Percentiles rank a stretch among this genome's conserved stretches.
Evolutionary conservation across 371 early-diverging fungal species (phyloP).

Genomic region (Syncephalastrum contaminatum): DNA sequence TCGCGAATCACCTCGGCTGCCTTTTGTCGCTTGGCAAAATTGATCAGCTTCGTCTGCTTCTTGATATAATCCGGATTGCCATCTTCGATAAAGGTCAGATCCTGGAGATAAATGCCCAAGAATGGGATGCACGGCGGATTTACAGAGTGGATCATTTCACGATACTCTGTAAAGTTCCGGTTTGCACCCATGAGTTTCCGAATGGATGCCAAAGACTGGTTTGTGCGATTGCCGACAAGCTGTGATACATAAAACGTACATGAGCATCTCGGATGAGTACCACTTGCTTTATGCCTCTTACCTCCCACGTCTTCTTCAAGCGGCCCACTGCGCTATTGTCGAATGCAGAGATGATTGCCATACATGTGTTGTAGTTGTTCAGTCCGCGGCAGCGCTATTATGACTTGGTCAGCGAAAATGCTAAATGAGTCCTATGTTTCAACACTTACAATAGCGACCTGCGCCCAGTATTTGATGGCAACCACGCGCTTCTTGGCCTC

Average conservation of each 20-base stretch:
- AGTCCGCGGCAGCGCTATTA: constrained; percentile 60
- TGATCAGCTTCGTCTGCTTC: constrained; percentile 67
- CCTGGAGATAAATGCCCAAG: constrained; percentile 84
- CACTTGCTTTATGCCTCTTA: constrained; percentile 10
- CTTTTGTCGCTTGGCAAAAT: constrained; percentile 86
- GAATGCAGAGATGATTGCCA: constrained; percentile 86
- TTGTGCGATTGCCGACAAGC: constrained; percentile 40
- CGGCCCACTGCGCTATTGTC: constrained; percentile 86
- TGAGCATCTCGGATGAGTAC: neutral
- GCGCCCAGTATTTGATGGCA: constrained; percentile 79
- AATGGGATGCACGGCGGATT: constrained; percentile 93
- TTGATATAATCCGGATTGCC: constrained; percentile 81
- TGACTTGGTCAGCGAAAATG: neutral
- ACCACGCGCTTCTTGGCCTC: constrained; percentile 75
- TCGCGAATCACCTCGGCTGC: constrained; percentile 87
- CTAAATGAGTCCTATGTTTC: neutral
- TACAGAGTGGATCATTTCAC: constrained; percentile 77
- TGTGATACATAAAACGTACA: constrained; percentile 6
- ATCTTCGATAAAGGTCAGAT: constrained; percentile 91
- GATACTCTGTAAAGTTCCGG: constrained; percentile 85
- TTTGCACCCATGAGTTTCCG: constrained; percentile 75
- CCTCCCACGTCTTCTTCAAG: constrained; percentile 83
- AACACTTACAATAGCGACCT: constrained; percentile 70
- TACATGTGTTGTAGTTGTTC: constrained; percentile 90
- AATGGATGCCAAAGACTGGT: constrained; percentile 41